Evolutionary conservation across 1,284 basidiomycete genomes (phyloP), one percentile per base, ranked within the genome.

Genomic region (Agroathelia rolfsii): DNA sequence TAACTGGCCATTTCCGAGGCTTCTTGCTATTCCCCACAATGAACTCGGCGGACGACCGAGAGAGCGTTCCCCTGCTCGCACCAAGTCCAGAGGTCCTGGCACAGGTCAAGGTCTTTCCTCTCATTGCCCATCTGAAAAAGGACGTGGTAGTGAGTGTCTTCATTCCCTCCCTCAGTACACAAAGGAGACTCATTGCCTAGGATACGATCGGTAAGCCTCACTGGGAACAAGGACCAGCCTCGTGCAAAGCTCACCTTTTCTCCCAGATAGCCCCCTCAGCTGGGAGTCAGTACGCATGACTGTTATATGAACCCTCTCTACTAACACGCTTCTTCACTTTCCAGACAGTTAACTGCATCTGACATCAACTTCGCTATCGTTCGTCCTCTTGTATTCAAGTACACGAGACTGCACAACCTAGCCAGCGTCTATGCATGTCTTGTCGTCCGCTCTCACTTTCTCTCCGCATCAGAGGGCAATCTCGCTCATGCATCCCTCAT

Each of bases 321-420:
- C 14, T 13, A 15, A 19, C n/a, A n/a, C 20, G 28, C 28, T 16
- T 18, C 12, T n/a, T 30, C 11, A 13, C 20, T 12, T 28, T 14
- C 31, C 40, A 84, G 79, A 10, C 82, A 87, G 48, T 64, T 88
- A 34, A 80, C 76, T 10, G 80, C 85, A 1, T 76, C 86, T 2
- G 84, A 89, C 45, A 71, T 93, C 57, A 85, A 87, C 49, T 88
- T 88, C 45, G 69, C 81, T 5, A 62, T 90, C 33, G 74, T 90
- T 17, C 71, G 86, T 7, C 88, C 88, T 1, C 57, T 90, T 16
- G 79, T 89, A 3, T 61, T 72, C 48, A 84, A 81, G 45, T 89
- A 86, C 60, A 78, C 84, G 15, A 69, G 68, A 38, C 65, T 82
- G 28, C 63, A 72, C 39, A 86, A 87, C 47, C 67, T 82, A 56